A percentile compares a stretch with the other conserved stretches of the same genome.
phyloP scores from a whole-genome alignment of 2,329 filamentous ascomycete species.

The Pochonia chlamydosporia region DNA sequence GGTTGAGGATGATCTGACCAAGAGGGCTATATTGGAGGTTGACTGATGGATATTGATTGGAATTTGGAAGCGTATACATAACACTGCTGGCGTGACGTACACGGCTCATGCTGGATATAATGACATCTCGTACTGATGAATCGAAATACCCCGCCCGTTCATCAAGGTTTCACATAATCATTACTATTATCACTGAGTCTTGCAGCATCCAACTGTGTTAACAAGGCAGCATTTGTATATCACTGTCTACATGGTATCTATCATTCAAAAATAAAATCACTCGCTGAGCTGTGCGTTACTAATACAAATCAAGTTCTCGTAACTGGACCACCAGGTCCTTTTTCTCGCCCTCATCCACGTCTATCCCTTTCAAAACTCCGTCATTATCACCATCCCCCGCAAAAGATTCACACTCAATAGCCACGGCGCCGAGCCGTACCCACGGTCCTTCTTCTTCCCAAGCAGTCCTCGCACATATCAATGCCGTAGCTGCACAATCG shows the following conservation, averaged over 20 bases:
- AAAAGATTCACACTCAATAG: conserved; percentile 20
- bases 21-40: conserved; percentile 27
- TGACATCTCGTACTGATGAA: no score
- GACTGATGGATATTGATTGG: conserved; percentile 2
- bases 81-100: not conserved
- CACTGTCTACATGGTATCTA: not conserved
- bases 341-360: conserved; percentile 17
- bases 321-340: conserved; percentile 21
- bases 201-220: no score
- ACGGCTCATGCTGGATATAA: conserved; percentile 1
- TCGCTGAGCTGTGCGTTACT: conserved; percentile 1
- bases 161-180: no score
- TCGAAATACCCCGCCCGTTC: no score
- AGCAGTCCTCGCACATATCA: conserved; percentile 22
- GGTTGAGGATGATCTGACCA: conserved; percentile 57
- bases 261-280: not conserved
- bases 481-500: conserved; percentile 18
- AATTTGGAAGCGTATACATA: no score
- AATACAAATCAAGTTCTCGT: conserved; percentile 30
- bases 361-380: conserved; percentile 20
- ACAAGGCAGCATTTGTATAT: not conserved
- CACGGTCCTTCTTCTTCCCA: conserved; percentile 21
- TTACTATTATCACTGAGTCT: no score
- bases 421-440: conserved; percentile 25
- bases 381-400: conserved; percentile 15